Percentiles rank a stretch among this genome's conserved stretches.
Conservation (phyloP, 2,329 filamentous ascomycete genomes). For the Alternaria brassicicola region DNA sequence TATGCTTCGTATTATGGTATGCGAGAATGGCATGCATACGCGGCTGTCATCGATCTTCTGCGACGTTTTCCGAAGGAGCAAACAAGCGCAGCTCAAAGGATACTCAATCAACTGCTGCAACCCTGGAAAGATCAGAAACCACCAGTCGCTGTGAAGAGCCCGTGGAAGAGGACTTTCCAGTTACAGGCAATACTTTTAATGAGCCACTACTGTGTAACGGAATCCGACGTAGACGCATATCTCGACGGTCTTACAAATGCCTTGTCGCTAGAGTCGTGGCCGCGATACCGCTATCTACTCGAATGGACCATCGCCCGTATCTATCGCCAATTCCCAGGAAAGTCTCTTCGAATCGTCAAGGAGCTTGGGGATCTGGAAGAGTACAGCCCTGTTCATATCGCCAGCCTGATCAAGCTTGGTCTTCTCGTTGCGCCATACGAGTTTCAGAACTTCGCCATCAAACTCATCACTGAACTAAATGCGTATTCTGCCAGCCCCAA, state of each 20-base stretch:
- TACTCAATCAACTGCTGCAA: conserved; percentile 48
- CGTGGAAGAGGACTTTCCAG: conserved; percentile 58
- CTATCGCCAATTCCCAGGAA: conserved; percentile 44
- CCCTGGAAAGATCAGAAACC: conserved; percentile 53
- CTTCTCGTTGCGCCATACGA: conserved; percentile 50
- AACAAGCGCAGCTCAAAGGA: conserved; percentile 24
- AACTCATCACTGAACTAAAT: conserved; percentile 52
- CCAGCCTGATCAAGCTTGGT: conserved; percentile 56
- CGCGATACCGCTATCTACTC: conserved; percentile 54
- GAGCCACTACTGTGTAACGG: conserved; percentile 44
- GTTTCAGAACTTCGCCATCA: conserved; percentile 47
- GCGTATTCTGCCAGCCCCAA: conserved; percentile 56
- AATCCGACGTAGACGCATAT: conserved; percentile 38
- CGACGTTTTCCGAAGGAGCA: conserved; percentile 46
- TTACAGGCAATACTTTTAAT: conserved; percentile 55
- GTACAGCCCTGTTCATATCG: conserved; percentile 55
- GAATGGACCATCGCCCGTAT: conserved; percentile 57
- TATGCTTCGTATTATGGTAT: conserved; percentile 54
- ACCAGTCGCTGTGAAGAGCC: conserved; percentile 52
- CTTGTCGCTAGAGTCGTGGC: conserved; percentile 55
- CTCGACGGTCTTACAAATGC: conserved; percentile 50
- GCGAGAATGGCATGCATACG: conserved; percentile 52
- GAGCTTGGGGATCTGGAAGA: conserved; percentile 51
- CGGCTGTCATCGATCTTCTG: conserved; percentile 54
- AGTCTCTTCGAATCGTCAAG: conserved; percentile 43